Conservation (phyloP, 371 early-diverging fungal genomes). For the Chytridiales sp. region DNA sequence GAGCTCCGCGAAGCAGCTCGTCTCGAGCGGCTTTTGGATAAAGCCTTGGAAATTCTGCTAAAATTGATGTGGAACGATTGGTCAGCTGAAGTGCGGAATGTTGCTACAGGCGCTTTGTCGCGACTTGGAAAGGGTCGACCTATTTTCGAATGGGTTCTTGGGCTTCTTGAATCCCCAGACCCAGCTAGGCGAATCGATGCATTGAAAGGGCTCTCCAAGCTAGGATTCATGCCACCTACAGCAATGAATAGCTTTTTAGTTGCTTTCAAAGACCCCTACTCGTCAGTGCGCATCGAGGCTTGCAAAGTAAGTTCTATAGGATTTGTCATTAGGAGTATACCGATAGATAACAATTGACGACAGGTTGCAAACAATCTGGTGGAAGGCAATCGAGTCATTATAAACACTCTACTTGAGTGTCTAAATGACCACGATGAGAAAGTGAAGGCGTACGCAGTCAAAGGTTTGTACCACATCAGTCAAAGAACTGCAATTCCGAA, state of each 20-base stretch:
- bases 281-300: slow-evolving; percentile 44
- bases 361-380: slow-evolving; percentile 32
- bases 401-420: slow-evolving; percentile 37
- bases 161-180: slow-evolving; percentile 31
- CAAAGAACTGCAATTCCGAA: neutral
- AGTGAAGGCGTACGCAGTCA: slow-evolving; percentile 42
- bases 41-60: slow-evolving; percentile 34
- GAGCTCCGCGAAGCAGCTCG: neutral
- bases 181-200: slow-evolving; percentile 43
- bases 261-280: slow-evolving; percentile 39
- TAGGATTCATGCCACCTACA: slow-evolving; percentile 28
- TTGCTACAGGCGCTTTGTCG: slow-evolving; percentile 30
- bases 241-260: slow-evolving; percentile 26
- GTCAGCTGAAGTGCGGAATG: slow-evolving; percentile 35
- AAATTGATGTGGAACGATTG: slow-evolving; percentile 50
- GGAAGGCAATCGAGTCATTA: slow-evolving; percentile 27
- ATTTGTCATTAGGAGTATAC: neutral
- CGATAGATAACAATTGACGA: slow-evolving; percentile 4
- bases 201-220: slow-evolving; percentile 25
- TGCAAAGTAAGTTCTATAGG: slow-evolving; percentile 35
- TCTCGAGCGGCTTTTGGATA: slow-evolving; percentile 2
- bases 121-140: slow-evolving; percentile 32
- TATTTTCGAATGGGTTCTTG: slow-evolving; percentile 39
- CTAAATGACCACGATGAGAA: slow-evolving; percentile 32
- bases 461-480: slow-evolving; percentile 41